A percentile compares a stretch with the other conserved stretches of the same genome.
phyloP scores from a whole-genome alignment of 2,329 filamentous ascomycete genomes.

The Byssothecium circinans region DNA sequence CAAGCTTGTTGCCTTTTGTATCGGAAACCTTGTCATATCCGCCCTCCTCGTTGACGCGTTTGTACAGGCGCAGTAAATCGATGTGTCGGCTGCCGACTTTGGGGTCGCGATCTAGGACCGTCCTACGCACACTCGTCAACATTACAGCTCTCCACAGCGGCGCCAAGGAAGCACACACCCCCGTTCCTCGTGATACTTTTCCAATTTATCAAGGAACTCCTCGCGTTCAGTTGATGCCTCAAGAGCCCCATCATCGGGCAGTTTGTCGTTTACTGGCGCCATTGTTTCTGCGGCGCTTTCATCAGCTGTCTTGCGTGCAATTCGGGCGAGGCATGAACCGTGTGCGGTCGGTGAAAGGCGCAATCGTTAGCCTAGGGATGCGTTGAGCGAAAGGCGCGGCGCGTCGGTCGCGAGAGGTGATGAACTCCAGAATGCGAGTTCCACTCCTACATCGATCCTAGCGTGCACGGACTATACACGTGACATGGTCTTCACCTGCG shows the following conservation, averaged over 20 bases:
- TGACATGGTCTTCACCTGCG: constrained; percentile 15
- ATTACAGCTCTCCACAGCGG: constrained; percentile 18
- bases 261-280: constrained; percentile 44
- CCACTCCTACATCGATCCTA: constrained; percentile 15
- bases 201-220: constrained; percentile 74
- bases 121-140: constrained; percentile 50
- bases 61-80: constrained; percentile 77
- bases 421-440: constrained; percentile 36
- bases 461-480: constrained; percentile 21
- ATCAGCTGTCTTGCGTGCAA: constrained; percentile 15
- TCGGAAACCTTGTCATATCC: constrained; percentile 79
- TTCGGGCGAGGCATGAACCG: constrained; percentile 24
- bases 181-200: constrained; percentile 74
- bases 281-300: constrained; percentile 46
- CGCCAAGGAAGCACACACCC: constrained; percentile 53
- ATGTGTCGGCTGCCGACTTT: constrained; percentile 77
- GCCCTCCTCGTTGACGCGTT: constrained; percentile 72
- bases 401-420: constrained; percentile 34
- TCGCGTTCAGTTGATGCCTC: constrained; percentile 67
- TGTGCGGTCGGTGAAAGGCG: constrained; percentile 19
- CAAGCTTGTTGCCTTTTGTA: constrained; percentile 73
- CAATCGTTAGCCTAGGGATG: constrained; percentile 22
- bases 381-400: constrained; percentile 29
- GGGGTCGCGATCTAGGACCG: constrained; percentile 75
- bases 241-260: constrained; percentile 49